Evolutionary conservation across 257 asterid species (phyloP).

Genomic region (Salvia rosmarinus): DNA sequence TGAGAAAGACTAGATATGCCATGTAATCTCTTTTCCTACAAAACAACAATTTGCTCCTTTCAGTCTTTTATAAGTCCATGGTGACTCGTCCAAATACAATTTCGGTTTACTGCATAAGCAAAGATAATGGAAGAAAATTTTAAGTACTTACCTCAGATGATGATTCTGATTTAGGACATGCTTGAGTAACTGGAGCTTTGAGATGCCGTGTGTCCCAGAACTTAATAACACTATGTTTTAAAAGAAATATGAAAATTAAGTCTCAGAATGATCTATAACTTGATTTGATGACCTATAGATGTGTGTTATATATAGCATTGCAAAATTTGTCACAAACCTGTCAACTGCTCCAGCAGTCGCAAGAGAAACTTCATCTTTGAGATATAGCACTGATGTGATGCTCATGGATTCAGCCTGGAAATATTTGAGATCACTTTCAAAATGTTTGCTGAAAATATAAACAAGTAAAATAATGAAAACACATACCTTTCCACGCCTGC

Average conservation of each 20-base stretch:
- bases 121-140: neutral
- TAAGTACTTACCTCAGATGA: slow-evolving; percentile 51
- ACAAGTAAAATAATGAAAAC: neutral
- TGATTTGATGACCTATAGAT: neutral
- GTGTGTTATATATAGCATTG: slow-evolving; percentile 22
- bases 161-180: slow-evolving; percentile 60
- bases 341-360: slow-evolving; percentile 99
- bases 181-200: slow-evolving; percentile 67
- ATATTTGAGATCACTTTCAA: neutral
- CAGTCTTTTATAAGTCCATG: slow-evolving; percentile 1
- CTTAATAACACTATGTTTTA: slow-evolving; percentile 60
- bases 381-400: slow-evolving; percentile 87
- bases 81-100: neutral
- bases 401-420: slow-evolving; percentile 73
- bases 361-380: slow-evolving; percentile 78
- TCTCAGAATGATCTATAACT: slow-evolving; percentile 13
- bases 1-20: slow-evolving; percentile 94
- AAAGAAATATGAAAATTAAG: slow-evolving; percentile 16
- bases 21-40: slow-evolving; percentile 65
- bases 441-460: slow-evolving; percentile 25
- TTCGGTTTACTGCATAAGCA: slow-evolving; percentile 4
- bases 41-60: slow-evolving; percentile 33
- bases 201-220: slow-evolving; percentile 92
- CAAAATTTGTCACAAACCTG: slow-evolving; percentile 51
- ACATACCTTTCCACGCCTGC: slow-evolving; percentile 74